Evolutionary conservation across 768 basidiomycete genomes (phyloP).

Genomic region (Mycena galericulata): DNA sequence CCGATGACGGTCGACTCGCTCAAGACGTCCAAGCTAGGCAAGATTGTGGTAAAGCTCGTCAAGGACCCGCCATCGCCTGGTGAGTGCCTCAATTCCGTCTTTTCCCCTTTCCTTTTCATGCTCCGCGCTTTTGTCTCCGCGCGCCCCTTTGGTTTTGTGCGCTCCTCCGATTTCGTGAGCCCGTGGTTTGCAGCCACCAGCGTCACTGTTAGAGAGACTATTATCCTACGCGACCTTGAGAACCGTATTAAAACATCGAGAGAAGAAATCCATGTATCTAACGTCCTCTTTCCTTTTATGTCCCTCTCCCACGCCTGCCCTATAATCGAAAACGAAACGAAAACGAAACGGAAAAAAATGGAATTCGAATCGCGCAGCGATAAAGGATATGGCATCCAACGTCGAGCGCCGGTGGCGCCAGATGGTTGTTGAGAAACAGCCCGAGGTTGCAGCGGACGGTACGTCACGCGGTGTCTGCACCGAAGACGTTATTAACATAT

Average conservation of each 20-base stretch:
- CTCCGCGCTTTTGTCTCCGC: slow-evolving; percentile 30
- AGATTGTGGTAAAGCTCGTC: slow-evolving; percentile 79
- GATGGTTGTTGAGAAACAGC: slow-evolving; percentile 60
- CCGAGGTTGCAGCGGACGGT: slow-evolving; percentile 68
- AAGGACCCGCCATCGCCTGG: slow-evolving; percentile 83
- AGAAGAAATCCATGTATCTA: slow-evolving; percentile 70
- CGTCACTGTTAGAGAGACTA: slow-evolving; percentile 29
- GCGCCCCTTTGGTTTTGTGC: neutral
- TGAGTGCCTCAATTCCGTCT: slow-evolving; percentile 75
- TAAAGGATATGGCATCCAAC: slow-evolving; percentile 94
- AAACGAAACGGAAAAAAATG: slow-evolving; percentile 20
- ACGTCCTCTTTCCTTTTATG: slow-evolving; percentile 59
- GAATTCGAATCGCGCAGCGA: slow-evolving; percentile 64
- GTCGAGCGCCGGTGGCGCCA: slow-evolving; percentile 87
- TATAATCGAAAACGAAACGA: slow-evolving; percentile 44
- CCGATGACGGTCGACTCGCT: slow-evolving; percentile 79
- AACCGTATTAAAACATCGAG: slow-evolving; percentile 50
- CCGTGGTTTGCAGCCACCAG: slow-evolving; percentile 15
- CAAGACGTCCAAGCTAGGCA: slow-evolving; percentile 81
- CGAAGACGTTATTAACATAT: slow-evolving; percentile 38
- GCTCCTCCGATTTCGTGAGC: slow-evolving; percentile 5
- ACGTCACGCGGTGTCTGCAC: slow-evolving; percentile 63
- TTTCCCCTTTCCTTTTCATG: slow-evolving; percentile 39
- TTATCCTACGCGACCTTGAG: slow-evolving; percentile 44
- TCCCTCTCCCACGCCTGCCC: slow-evolving; percentile 50